Evolutionary conservation across 2,329 filamentous ascomycete species (phyloP).

Genomic region (Colletotrichum lini): DNA sequence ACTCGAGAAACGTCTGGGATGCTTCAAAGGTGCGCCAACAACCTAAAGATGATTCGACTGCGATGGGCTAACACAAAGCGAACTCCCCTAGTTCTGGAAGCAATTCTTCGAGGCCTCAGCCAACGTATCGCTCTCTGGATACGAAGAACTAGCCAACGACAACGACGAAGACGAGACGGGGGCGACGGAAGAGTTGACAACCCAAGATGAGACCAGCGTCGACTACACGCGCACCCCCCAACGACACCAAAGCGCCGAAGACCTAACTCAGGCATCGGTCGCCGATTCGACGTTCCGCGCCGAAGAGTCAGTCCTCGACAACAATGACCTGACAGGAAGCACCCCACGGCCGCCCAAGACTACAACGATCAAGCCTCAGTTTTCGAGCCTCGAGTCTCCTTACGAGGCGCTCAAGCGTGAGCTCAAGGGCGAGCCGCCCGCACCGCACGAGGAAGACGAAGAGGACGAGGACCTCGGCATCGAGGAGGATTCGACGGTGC

Average conservation of each 20-base stretch:
- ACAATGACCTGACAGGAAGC: slow-evolving; percentile 74
- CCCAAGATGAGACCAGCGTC: slow-evolving; percentile 68
- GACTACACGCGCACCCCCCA: slow-evolving; percentile 50
- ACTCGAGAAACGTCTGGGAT: slow-evolving; percentile 96
- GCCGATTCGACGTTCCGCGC: slow-evolving; percentile 55
- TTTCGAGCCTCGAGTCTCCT: slow-evolving; percentile 80
- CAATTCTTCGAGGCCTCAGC: slow-evolving; percentile 99
- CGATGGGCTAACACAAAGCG: slow-evolving; percentile 15
- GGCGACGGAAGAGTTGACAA: slow-evolving; percentile 66
- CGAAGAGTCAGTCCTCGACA: slow-evolving; percentile 79
- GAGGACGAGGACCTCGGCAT: slow-evolving; percentile 57
- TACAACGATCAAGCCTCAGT: slow-evolving; percentile 64
- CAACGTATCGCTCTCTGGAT: slow-evolving; percentile 95
- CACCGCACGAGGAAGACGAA: slow-evolving; percentile 50
- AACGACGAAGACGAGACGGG: slow-evolving; percentile 68
- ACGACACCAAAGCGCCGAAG: slow-evolving; percentile 53
- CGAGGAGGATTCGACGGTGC: slow-evolving; percentile 61
- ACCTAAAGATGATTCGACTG: too few relatives aligned
- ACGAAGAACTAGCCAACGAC: slow-evolving; percentile 85
- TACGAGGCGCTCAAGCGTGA: slow-evolving; percentile 82
- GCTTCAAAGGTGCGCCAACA: slow-evolving; percentile 81
- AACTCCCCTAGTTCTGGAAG: slow-evolving; percentile 87
- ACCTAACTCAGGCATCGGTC: slow-evolving; percentile 53
- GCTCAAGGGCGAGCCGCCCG: slow-evolving; percentile 62
- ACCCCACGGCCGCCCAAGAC: slow-evolving; percentile 74